These are phyloP conservation scores for Mentha longifolia DNA, from an alignment of 257 asterid genomes.

Conservation along the genomic window DNA sequence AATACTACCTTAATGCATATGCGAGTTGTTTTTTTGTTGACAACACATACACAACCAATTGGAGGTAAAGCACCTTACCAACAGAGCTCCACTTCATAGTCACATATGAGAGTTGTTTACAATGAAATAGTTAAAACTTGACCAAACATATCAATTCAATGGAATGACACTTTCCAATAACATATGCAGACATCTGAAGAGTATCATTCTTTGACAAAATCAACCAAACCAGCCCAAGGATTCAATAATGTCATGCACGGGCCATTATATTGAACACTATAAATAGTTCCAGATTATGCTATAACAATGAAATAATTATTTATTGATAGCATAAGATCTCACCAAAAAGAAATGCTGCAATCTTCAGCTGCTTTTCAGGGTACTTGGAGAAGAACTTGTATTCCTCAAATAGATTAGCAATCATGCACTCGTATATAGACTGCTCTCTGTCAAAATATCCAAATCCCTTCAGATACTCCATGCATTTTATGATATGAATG, in stretches of 20 bases:
- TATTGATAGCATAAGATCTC: slow-evolving; percentile 41
- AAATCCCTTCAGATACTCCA: slow-evolving; percentile 30
- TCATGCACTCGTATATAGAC: slow-evolving; percentile 77
- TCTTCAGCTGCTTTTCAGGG: slow-evolving; percentile 87
- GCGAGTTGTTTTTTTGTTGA: too few relatives aligned
- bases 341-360: slow-evolving; percentile 89
- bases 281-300: slow-evolving; percentile 5
- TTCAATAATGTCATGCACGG: slow-evolving; percentile 2
- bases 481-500: slow-evolving; percentile 7
- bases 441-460: slow-evolving; percentile 72
- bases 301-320: slow-evolving; percentile 14
- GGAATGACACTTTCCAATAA: background rate
- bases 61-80: too few relatives aligned
- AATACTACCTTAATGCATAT: slow-evolving; percentile 2
- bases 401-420: slow-evolving; percentile 86
- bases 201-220: background rate
- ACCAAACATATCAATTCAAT: slow-evolving; percentile 1
- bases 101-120: background rate
- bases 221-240: too few relatives aligned
- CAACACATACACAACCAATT: too few relatives aligned
- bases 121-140: slow-evolving; percentile 1
- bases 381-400: slow-evolving; percentile 81
- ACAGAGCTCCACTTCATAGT: too few relatives aligned
- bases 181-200: slow-evolving; percentile 1
- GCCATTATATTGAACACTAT: slow-evolving; percentile 1